Base-by-base conservation (phyloP, 208 protist species). In the Trypanosoma platydactyli region DNA sequence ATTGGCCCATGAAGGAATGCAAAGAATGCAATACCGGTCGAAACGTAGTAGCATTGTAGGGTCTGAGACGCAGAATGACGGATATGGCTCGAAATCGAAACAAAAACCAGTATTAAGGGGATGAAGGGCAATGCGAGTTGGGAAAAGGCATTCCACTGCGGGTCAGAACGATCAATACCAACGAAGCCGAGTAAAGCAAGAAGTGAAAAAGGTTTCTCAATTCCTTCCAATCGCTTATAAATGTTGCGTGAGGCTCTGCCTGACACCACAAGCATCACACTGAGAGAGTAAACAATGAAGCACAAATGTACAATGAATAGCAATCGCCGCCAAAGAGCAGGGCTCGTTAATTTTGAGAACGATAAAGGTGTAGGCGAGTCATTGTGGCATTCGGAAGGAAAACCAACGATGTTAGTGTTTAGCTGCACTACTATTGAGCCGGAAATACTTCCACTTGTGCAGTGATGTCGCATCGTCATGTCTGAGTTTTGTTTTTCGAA, bases 1-100 rank as follows among this genome's bases (percentile, higher is more conserved):
- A 38, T 38, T 9, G 66, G 77, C 29, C 68, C 77, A 56, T 80
- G 71, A 11, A 69, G 52, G 42, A 73, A 38, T 55, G 62, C 55
- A 30, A 75, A 16, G 40, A 84, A 79, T 16, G 45, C 3, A 1
- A 73, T 11, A 16, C 49, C 81, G 12, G 57, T 52, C 35, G 67
- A 13, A 20, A 55, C 24, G 30, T 80, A 51, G 45, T 79, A 87
- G n/a, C 65, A 18, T 13, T 38, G 7, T 15, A 25, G 61, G 42
- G 3, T 45, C 44, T 9, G 33, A 38, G 57, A 59, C 22, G 5
- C 11, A 51, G 9, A 5, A 30, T 51, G 29, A 38, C 56, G 16
- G 5, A 51, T 22, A 22, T n/a, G 52, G 29, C 44, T 54, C 25
- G 46, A 69, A 61, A n/a, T 52, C 27, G 7, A 45, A 30, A 24